Evolutionary conservation across 2,329 filamentous ascomycete genomes (phyloP), one percentile per base, ranked within the genome.

Genomic region (Helotiales sp.): DNA sequence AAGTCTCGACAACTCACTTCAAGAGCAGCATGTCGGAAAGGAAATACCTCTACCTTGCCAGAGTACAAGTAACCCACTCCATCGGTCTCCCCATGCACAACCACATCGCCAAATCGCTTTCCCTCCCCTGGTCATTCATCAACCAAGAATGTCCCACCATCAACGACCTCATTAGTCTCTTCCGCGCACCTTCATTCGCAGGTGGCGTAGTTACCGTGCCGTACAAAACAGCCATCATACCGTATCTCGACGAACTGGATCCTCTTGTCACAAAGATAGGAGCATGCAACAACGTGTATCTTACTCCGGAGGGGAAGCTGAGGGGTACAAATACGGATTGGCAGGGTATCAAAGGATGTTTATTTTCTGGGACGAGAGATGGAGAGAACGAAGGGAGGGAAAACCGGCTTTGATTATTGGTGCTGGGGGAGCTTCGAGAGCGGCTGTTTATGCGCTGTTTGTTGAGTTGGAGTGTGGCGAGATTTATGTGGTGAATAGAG

Each of bases 291-390:
- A 94, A 91, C 1, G 84, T 94, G 63, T 93, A 90, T 81, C 52
- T 17, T 78, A 82, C 55, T 83, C 85, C 60, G 79, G 79, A 37
- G 81, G 84, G 20, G 74, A 66, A 84, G 54, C 87, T 86, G 73
- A 87, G 90, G 78, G 92, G 91, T 63, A 90, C 91, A 61, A 94
- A 95, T 81, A 94, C 92, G 4, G 92, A 95, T 79, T 90, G 90
- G 69, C 83, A 92, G 64, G 91, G 92, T 47, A 88, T 94, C 69
- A 85, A 90, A 28, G 90, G 93, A 84, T 34, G 81, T 82, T 20
- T 71, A 76, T 28, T 78, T 80, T 59, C 86, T 86, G 75, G 83
- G 32, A 86, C 71, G 81, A 82, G 72, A 82, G 85, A 34, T 89
- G 57, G 47, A 6, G 30, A 30, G 10, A 58, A 67, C 22, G 50